Conservation (phyloP, 164 flowering plant genomes). For the Stephania yunnanensis region DNA sequence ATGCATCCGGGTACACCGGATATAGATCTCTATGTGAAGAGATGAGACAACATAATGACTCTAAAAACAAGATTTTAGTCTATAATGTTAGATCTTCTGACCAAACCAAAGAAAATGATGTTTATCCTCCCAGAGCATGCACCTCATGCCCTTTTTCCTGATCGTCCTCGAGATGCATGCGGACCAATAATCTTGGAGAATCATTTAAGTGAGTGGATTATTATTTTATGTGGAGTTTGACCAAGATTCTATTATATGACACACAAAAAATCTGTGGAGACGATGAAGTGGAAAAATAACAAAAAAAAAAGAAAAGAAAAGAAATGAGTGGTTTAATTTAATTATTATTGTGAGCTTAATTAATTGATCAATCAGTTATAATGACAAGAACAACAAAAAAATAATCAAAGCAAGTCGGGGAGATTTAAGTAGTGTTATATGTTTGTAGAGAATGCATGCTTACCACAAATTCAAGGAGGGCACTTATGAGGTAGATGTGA, state of each 20-base stretch:
- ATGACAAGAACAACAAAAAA: too few relatives aligned
- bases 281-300: background rate
- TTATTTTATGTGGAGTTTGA: background rate
- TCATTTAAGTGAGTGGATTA: background rate
- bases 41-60: constrained; percentile 1
- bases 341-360: too few relatives aligned
- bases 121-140: background rate
- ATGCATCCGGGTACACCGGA: background rate
- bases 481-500: constrained; percentile 50
- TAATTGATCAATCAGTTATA: too few relatives aligned
- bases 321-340: too few relatives aligned
- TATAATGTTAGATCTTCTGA: background rate
- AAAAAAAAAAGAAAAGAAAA: too few relatives aligned
- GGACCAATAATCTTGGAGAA: background rate
- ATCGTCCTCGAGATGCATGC: background rate
- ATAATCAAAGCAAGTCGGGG: background rate
- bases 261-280: too few relatives aligned
- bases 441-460: constrained; percentile 15
- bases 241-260: background rate
- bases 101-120: background rate
- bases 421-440: background rate
- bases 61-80: background rate
- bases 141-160: background rate
- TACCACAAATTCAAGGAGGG: constrained; percentile 62
- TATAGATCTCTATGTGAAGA: background rate